A percentile compares a stretch with the other conserved stretches of the same genome.
These are phyloP conservation scores for Suillus decipiens DNA, from an alignment of 768 basidiomycete genomes.

Conservation along the genomic window DNA sequence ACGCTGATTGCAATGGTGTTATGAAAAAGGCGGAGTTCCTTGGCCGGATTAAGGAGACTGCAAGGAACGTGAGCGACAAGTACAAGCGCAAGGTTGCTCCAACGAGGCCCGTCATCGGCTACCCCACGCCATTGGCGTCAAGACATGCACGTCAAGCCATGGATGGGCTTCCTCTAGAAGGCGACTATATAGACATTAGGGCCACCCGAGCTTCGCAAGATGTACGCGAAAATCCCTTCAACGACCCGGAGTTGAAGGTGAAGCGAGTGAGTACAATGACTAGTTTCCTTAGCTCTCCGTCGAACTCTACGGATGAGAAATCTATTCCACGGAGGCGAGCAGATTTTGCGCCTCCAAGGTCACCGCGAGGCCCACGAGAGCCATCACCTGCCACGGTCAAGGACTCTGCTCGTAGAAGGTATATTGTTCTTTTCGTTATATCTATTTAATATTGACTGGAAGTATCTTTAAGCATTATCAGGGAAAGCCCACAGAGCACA, in stretches of 20 bases:
- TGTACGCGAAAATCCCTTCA: slow-evolving; percentile 41
- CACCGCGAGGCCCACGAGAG: slow-evolving; percentile 39
- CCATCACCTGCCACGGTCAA: slow-evolving; percentile 22
- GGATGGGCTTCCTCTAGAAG: slow-evolving; percentile 30
- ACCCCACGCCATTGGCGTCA: slow-evolving; percentile 48
- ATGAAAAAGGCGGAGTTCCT: slow-evolving; percentile 75
- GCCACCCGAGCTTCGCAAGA: slow-evolving; percentile 19
- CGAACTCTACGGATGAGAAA: slow-evolving; percentile 61
- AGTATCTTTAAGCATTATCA: slow-evolving; percentile 45
- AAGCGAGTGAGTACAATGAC: slow-evolving; percentile 44
- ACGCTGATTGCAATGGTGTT: slow-evolving; percentile 45
- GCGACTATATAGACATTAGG: slow-evolving; percentile 36
- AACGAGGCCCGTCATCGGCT: slow-evolving; percentile 55
- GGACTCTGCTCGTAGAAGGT: slow-evolving; percentile 30
- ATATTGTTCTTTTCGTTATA: slow-evolving; percentile 32
- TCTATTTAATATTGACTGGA: slow-evolving; percentile 29
- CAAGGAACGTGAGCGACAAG: slow-evolving; percentile 69
- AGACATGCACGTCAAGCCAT: slow-evolving; percentile 17
- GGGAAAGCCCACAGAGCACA: slow-evolving; percentile 55
- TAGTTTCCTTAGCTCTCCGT: slow-evolving; percentile 56
- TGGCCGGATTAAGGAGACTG: slow-evolving; percentile 60
- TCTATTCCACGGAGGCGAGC: slow-evolving; percentile 69
- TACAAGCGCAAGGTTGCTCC: slow-evolving; percentile 41
- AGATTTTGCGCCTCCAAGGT: slow-evolving; percentile 66
- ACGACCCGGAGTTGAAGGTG: slow-evolving; percentile 33